Base-by-base conservation (phyloP, 371 early-diverging fungal species). In the Mucor piriformis region DNA sequence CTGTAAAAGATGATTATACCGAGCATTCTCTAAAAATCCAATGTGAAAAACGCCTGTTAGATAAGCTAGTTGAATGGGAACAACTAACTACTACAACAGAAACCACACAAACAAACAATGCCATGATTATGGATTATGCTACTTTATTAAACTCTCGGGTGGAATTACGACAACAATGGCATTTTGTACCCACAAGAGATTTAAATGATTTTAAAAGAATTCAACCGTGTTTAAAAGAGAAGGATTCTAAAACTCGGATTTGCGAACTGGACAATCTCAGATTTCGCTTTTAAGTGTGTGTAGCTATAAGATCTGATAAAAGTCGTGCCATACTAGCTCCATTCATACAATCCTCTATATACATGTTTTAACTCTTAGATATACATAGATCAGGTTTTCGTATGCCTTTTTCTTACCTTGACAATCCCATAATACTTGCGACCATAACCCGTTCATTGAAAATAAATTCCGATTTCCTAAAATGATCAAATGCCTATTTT, bases 401-500 rank as follows among this genome's bases (percentile, higher is more conserved):
- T 42, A 2, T 49, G 6, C 32, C 1, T 13, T 0, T 49, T 4
- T 5, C n/a, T 50, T 70, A 77, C 77, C 73, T 73, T 72, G 67
- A 49, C 78, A 77, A 1, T 70, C 69, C 61, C 62, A 67, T 34
- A 77, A 3, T 8, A 77, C 57, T 29, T 67, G 64, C 1, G 73
- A 69, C 80, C 80, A 79, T 7, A 76, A 25, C 0, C 64, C 51
- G 46, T 71, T 79, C 46, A 54, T 59, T 1, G 52, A 34, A 35
- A 79, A 53, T 2, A 74, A 48, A 38, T 63, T 63, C 21, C 59
- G 52, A 35, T 78, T 77, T 0, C 90, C 90, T 7, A 87, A 63
- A 11, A 90, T 76, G 52, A 90, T 76, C 54, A 90, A 63, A 62
- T 90, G 90, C 6, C 87, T 46, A 24, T 20, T 3, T 16, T 4